Percentiles rank a stretch among this genome's conserved stretches.
Evolutionary conservation across 1,284 basidiomycete genomes (phyloP).

Genomic region (Ceratobasidium sp.): DNA sequence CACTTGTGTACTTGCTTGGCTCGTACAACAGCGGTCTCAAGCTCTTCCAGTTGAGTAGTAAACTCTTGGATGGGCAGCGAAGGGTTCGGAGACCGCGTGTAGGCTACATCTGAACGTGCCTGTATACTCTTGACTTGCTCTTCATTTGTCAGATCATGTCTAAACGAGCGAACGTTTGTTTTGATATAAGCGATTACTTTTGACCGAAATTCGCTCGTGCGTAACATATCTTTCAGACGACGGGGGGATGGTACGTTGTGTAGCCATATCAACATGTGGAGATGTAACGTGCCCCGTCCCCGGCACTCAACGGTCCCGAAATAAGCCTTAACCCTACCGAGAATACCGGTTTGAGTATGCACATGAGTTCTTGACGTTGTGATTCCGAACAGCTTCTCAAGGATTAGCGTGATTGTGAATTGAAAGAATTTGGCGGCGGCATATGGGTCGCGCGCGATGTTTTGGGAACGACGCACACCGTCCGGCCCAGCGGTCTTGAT

Average conservation of each 20-base stretch:
- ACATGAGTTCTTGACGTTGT: constrained; percentile 50
- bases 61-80: not conserved
- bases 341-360: constrained; percentile 49
- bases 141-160: constrained; percentile 41
- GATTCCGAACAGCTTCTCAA: constrained; percentile 58
- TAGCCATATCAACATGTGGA: constrained; percentile 55
- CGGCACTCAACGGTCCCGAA: constrained; percentile 55
- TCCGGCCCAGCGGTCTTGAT: constrained; percentile 53
- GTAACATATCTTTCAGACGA: constrained; percentile 15
- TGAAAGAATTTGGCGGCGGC: constrained; percentile 60
- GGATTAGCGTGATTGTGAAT: constrained; percentile 56
- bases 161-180: not conserved
- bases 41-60: not conserved
- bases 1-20: constrained; percentile 51
- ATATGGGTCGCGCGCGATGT: constrained; percentile 59
- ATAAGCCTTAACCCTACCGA: constrained; percentile 53
- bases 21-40: constrained; percentile 4
- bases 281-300: constrained; percentile 54
- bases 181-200: constrained; percentile 21
- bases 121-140: not conserved
- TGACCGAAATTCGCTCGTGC: constrained; percentile 17
- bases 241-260: constrained; percentile 16
- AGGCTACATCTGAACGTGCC: constrained; percentile 39
- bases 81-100: constrained; percentile 15
- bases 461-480: constrained; percentile 52